Percentiles rank a stretch among this genome's conserved stretches.
These are phyloP conservation scores for Aethionema arabicum DNA, from an alignment of 345 rosid species.

Conservation along the genomic window DNA sequence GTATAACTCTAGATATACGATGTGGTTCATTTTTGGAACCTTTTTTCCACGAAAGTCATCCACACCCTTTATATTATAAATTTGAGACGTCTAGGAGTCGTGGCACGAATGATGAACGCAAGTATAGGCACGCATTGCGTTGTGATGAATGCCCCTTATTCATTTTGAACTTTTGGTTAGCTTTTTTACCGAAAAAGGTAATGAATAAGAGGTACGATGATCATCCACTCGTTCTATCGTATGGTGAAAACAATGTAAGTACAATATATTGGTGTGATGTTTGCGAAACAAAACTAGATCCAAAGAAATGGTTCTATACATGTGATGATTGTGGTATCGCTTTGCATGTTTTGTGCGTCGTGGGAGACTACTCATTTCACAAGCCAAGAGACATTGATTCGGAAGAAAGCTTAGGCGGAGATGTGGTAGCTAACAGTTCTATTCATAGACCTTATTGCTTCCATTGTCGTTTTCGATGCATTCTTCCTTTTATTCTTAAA, in stretches of 20 bases:
- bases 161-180: background rate
- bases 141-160: conserved; percentile 15
- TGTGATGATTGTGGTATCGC: too few species aligned
- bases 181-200: background rate
- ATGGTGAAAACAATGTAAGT: background rate
- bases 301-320: conserved; percentile 10
- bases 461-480: too few species aligned
- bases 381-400: too few species aligned
- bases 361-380: conserved; percentile 19
- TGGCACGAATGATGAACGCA: background rate
- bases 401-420: too few species aligned
- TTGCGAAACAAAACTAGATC: conserved; percentile 21
- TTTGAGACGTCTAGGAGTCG: background rate
- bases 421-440: too few species aligned
- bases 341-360: conserved; percentile 6
- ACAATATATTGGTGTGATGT: conserved; percentile 13
- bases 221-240: conserved; percentile 16
- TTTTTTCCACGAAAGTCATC: conserved; percentile 11
- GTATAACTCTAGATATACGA: background rate
- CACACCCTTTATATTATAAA: conserved; percentile 7
- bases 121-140: too few species aligned
- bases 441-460: too few species aligned
- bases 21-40: conserved; percentile 8
- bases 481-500: too few species aligned
- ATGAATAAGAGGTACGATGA: background rate